Conservation (phyloP, 306 rosid species). For the Fragaria nilgerrensis region DNA sequence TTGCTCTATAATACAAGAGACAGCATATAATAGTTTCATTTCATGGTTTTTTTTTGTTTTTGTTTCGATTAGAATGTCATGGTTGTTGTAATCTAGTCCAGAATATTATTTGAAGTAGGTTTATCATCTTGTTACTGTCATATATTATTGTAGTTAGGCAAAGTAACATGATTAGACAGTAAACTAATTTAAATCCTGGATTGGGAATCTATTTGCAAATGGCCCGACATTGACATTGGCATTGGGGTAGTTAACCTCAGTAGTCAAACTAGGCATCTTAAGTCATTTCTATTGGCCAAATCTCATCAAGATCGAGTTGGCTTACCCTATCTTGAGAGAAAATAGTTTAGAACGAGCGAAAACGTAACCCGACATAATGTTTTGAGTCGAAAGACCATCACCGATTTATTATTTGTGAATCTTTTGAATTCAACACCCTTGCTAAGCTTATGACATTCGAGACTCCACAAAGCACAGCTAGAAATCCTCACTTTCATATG, state of each 20-base stretch:
- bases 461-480: background rate
- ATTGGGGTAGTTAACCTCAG: background rate
- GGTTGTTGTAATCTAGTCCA: background rate
- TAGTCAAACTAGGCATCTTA: constrained; percentile 1
- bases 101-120: background rate
- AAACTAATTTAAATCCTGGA: background rate
- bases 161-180: constrained; percentile 5
- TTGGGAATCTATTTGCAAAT: constrained; percentile 3
- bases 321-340: background rate
- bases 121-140: background rate
- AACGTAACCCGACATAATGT: too few relatives aligned
- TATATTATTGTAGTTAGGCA: background rate
- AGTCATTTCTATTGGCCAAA: background rate
- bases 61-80: too few relatives aligned
- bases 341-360: too few relatives aligned
- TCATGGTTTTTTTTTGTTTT: background rate
- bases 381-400: too few relatives aligned
- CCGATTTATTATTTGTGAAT: too few relatives aligned
- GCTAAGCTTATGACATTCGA: background rate
- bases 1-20: background rate
- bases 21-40: background rate
- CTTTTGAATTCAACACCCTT: too few relatives aligned
- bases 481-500: background rate
- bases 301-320: background rate
- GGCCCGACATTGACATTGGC: background rate